Evolutionary conservation across 2,329 filamentous ascomycete species (phyloP).

Genomic region (Sporothrix luriei): DNA sequence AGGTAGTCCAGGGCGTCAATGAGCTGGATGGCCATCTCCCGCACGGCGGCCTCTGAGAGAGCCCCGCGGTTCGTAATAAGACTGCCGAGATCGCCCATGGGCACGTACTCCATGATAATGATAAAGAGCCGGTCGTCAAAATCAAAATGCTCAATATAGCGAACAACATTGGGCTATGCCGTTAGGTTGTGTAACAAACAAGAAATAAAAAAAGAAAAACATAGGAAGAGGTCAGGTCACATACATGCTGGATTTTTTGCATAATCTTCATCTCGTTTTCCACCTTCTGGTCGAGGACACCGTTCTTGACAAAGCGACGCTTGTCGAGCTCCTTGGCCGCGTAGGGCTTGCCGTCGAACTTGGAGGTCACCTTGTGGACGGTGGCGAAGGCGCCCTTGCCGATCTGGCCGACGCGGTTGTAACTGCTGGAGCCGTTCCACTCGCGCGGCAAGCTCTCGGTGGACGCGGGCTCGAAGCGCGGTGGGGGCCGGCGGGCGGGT

Average conservation of each 20-base stretch:
- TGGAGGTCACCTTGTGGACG: slow-evolving; percentile 86
- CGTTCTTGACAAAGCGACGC: slow-evolving; percentile 89
- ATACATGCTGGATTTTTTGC: slow-evolving; percentile 78
- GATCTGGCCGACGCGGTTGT: slow-evolving; percentile 79
- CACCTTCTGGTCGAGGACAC: slow-evolving; percentile 83
- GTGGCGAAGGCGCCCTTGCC: slow-evolving; percentile 94
- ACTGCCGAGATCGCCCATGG: slow-evolving; percentile 78
- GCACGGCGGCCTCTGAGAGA: slow-evolving; percentile 69
- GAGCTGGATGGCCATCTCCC: slow-evolving; percentile 73
- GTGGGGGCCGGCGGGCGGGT: slow-evolving; percentile 26
- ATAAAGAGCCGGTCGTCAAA: slow-evolving; percentile 82
- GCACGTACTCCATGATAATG: slow-evolving; percentile 94
- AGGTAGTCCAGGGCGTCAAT: slow-evolving; percentile 83
- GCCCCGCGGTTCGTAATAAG: slow-evolving; percentile 64
- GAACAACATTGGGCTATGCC: slow-evolving; percentile 77
- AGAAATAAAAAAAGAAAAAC: background rate
- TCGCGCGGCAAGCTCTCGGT: slow-evolving; percentile 52
- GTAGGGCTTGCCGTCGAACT: slow-evolving; percentile 78
- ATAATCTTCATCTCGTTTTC: slow-evolving; percentile 98
- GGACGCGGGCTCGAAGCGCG: slow-evolving; percentile 39
- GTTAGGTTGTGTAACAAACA: background rate
- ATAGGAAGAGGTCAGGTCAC: slow-evolving; percentile 41
- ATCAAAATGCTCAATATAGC: slow-evolving; percentile 87
- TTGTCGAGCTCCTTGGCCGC: slow-evolving; percentile 97
- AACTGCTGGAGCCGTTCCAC: slow-evolving; percentile 83